Evolutionary conservation across 2,329 filamentous ascomycete genomes (phyloP).

Genomic region (Lachnellula suecica): DNA sequence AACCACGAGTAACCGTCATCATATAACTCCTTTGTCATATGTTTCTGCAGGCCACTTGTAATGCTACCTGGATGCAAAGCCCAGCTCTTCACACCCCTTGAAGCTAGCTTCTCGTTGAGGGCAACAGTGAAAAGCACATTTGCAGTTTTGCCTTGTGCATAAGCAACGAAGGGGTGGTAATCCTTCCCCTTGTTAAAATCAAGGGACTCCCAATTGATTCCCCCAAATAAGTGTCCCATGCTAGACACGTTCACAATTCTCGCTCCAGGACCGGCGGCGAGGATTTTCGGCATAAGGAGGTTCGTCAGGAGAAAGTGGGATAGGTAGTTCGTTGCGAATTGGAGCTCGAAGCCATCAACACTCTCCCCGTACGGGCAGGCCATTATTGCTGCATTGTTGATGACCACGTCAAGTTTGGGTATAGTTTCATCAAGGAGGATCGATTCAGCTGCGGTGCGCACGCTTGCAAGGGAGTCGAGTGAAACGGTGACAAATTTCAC

Average conservation of each 20-base stretch:
- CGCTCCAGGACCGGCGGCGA: neutral
- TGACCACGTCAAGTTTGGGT: constrained; percentile 13
- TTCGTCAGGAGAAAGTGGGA: constrained; percentile 52
- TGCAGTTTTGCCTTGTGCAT: constrained; percentile 37
- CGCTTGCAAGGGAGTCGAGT: constrained; percentile 20
- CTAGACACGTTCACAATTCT: constrained; percentile 41
- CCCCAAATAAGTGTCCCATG: constrained; percentile 40
- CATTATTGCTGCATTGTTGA: constrained; percentile 20
- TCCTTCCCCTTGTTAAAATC: constrained; percentile 23
- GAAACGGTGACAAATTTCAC: neutral
- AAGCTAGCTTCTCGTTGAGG: constrained; percentile 23
- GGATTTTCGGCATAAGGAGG: constrained; percentile 39
- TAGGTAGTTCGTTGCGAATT: constrained; percentile 54
- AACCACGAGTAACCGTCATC: neutral
- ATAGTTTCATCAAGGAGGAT: constrained; percentile 1
- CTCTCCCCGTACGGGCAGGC: constrained; percentile 1
- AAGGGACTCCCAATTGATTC: constrained; percentile 38
- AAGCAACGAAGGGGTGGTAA: constrained; percentile 34
- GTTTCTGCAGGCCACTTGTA: neutral
- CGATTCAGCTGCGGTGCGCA: constrained; percentile 23
- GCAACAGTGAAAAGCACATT: constrained; percentile 34
- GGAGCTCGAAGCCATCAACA: too few species aligned
- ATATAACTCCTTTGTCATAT: neutral
- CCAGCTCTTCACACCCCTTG: constrained; percentile 25
- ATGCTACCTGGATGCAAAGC: constrained; percentile 31